Percentiles rank a stretch among this genome's conserved stretches.
These are phyloP conservation scores for Cajanus cajan DNA, from an alignment of 306 rosid genomes.

Conservation along the genomic window DNA sequence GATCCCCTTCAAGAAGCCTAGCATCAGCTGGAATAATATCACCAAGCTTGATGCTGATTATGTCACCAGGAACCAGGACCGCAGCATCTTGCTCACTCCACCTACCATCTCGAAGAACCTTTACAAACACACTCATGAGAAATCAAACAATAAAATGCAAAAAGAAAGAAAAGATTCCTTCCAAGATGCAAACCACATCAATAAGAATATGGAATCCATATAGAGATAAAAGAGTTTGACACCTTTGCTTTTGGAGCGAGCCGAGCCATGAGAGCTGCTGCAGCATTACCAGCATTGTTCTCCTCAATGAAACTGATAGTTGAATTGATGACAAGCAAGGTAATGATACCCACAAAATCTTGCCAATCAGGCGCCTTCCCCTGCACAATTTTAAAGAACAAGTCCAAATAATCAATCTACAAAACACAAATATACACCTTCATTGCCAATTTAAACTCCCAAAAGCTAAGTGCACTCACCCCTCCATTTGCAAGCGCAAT, in stretches of 20 bases:
- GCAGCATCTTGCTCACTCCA: conserved; percentile 92
- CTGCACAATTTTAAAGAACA: conserved; percentile 41
- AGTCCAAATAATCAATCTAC: conserved; percentile 12
- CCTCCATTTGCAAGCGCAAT: conserved; percentile 99
- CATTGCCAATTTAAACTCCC: conserved; percentile 1
- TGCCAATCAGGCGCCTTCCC: conserved; percentile 98
- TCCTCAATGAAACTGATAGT: conserved; percentile 98
- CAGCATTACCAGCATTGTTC: conserved; percentile 98
- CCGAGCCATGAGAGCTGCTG: conserved; percentile 99
- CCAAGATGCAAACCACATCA: conserved; percentile 11
- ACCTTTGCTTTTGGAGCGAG: conserved; percentile 99
- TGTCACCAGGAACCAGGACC: conserved; percentile 85
- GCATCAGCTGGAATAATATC: conserved; percentile 94
- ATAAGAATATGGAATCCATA: conserved; percentile 5
- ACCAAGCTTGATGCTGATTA: conserved; percentile 86
- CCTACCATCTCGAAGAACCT: conserved; percentile 98
- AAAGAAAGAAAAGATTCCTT: not conserved
- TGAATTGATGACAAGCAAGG: conserved; percentile 87
- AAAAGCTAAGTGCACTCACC: conserved; percentile 46
- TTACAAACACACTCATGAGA: conserved; percentile 32
- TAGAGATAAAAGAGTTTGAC: conserved; percentile 11
- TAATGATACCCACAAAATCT: conserved; percentile 96
- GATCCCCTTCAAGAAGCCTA: conserved; percentile 98
- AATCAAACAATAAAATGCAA: conserved; percentile 15
- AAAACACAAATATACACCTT: not conserved